Evolutionary conservation across 768 basidiomycete genomes (phyloP), one percentile per base, ranked within the genome.

Genomic region (Pholiota conissans): DNA sequence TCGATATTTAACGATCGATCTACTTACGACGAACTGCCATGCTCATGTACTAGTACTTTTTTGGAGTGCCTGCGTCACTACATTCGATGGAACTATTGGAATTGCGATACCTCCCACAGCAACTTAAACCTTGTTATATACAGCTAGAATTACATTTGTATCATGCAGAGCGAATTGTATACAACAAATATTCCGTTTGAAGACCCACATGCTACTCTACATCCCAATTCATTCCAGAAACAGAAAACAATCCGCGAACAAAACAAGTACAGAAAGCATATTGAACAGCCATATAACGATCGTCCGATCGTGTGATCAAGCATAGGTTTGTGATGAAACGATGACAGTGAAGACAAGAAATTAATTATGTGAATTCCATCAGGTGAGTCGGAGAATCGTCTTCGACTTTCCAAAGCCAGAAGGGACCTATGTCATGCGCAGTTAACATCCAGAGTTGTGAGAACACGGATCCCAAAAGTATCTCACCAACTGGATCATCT

Each of bases 391-490:
- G 66, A 63, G 68, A 66, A 51, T 74, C 66, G 9, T 78, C 75
- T 16, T 70, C 71, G 45, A 82, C 81, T 69, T 86, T 87, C 80
- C 84, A 87, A 62, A 89, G 74, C 87, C 86, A 89, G 66, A 88
- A 89, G 2, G 88, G 87, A 40, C 87, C 87, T 88, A 61, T 10
- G 22, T 16, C 22, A 29, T 10, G 28, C 30, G 28, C 51, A 58
- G 35, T 37, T 24, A 49, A 26, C 14, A 45, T 27, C 32, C 7
- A 16, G 29, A 24, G 24, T 22, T 13, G 24, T 45, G 42, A 18
- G 8, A 7, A 39, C 5, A 35, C 10, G 10, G 14, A 26, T 26
- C 40, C 28, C 24, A 24, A 42, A 10, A 32, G 22, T n/a, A 46
- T 45, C 66, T 47, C 67, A 89, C 87, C 88, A 50, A 80, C 83